phyloP scores from a whole-genome alignment of 1,284 basidiomycete genomes.

The Flammula alnicola region DNA sequence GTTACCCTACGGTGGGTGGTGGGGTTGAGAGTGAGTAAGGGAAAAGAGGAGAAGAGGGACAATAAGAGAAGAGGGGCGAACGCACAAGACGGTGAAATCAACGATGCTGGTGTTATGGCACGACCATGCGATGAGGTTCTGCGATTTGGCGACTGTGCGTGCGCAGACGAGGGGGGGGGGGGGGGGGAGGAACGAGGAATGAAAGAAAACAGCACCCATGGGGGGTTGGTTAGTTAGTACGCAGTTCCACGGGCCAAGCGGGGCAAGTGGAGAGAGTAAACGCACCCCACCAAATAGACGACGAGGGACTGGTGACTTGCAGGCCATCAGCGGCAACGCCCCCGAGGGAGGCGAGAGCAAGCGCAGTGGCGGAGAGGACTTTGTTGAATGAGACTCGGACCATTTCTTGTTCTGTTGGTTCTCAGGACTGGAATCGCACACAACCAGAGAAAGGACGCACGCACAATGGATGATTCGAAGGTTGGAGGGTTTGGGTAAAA shows the following conservation, averaged over 20 bases:
- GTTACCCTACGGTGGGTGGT: slow-evolving; percentile 17
- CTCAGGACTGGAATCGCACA: slow-evolving; percentile 21
- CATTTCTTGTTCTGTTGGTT: slow-evolving; percentile 19
- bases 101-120: slow-evolving; percentile 33
- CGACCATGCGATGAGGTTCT: slow-evolving; percentile 41
- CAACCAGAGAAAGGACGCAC: neutral
- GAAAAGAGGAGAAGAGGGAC: no score
- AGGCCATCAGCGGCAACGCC: slow-evolving; percentile 30
- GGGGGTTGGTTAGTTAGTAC: neutral
- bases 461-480: neutral
- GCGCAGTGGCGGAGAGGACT: slow-evolving; percentile 17
- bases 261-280: slow-evolving; percentile 8
- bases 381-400: slow-evolving; percentile 19
- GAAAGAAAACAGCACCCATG: neutral
- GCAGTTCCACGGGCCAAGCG: neutral
- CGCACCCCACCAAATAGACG: slow-evolving; percentile 45
- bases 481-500: neutral
- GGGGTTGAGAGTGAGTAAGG: no score
- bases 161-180: no score
- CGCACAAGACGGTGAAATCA: slow-evolving; percentile 42
- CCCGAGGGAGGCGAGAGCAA: slow-evolving; percentile 29
- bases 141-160: slow-evolving; percentile 41
- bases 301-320: slow-evolving; percentile 32
- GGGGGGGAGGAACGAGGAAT: no score
- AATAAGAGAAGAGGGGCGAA: slow-evolving; percentile 6